Percentiles rank a stretch among this genome's conserved stretches.
Evolutionary conservation across 768 basidiomycete species (phyloP).

Genomic region (Boletus vermiculosoides): DNA sequence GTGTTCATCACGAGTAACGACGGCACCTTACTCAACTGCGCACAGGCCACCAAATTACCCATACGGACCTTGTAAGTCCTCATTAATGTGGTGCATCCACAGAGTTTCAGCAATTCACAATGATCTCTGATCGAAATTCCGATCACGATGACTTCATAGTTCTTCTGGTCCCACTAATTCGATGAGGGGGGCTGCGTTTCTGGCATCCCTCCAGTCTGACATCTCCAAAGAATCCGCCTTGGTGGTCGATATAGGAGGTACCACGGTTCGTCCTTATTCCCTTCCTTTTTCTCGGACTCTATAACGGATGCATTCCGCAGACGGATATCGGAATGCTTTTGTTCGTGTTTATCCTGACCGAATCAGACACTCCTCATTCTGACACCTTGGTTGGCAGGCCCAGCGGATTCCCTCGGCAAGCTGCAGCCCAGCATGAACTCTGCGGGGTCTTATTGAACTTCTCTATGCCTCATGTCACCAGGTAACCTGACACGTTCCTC

Average conservation of each 20-base stretch:
- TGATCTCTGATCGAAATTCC: slow-evolving; percentile 3
- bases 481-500: slow-evolving; percentile 20
- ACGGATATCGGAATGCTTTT: slow-evolving; percentile 63
- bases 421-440: slow-evolving; percentile 60
- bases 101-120: slow-evolving; percentile 5
- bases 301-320: slow-evolving; percentile 19
- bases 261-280: slow-evolving; percentile 39
- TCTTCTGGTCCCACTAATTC: slow-evolving; percentile 65
- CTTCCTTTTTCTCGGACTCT: slow-evolving; percentile 8
- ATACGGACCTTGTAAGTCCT: slow-evolving; percentile 53
- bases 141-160: slow-evolving; percentile 15
- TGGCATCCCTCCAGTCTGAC: slow-evolving; percentile 43
- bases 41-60: slow-evolving; percentile 52
- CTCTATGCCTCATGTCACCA: slow-evolving; percentile 54
- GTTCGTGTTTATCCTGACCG: slow-evolving; percentile 17
- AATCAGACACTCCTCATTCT: slow-evolving; percentile 4
- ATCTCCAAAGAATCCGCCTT: slow-evolving; percentile 40
- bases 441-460: slow-evolving; percentile 62
- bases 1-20: slow-evolving; percentile 63
- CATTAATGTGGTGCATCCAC: slow-evolving; percentile 10
- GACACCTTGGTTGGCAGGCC: slow-evolving; percentile 31
- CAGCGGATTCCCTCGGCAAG: slow-evolving; percentile 60
- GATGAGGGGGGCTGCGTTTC: slow-evolving; percentile 65
- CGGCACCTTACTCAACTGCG: slow-evolving; percentile 50
- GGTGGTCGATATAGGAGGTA: slow-evolving; percentile 66